Percentiles rank a stretch among this genome's conserved stretches.
Conservation (phyloP, 208 protist species). For the Leishmania arabica region DNA sequence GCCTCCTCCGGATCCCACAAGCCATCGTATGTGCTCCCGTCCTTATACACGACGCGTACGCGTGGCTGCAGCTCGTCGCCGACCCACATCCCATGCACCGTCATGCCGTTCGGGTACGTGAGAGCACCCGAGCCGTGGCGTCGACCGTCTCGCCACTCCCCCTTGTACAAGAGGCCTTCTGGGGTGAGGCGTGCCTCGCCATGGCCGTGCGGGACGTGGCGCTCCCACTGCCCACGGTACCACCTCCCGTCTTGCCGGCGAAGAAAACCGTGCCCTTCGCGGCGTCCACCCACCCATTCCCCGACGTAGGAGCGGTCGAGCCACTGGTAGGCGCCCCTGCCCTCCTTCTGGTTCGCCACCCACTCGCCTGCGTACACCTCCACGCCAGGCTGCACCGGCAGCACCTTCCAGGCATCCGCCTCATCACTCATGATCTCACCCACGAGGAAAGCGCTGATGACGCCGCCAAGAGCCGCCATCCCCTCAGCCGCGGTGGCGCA, state of each 20-base stretch:
- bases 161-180: slow-evolving; percentile 57
- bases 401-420: slow-evolving; percentile 24
- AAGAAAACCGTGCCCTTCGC: slow-evolving; percentile 78
- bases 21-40: slow-evolving; percentile 77
- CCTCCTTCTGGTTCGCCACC: slow-evolving; percentile 70
- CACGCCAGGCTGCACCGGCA: slow-evolving; percentile 37
- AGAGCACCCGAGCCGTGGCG: slow-evolving; percentile 65
- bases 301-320: slow-evolving; percentile 75
- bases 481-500: slow-evolving; percentile 23
- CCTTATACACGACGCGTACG: slow-evolving; percentile 53
- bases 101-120: slow-evolving; percentile 33
- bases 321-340: slow-evolving; percentile 85
- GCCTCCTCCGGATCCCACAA: slow-evolving; percentile 50
- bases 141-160: slow-evolving; percentile 53
- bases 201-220: slow-evolving; percentile 67
- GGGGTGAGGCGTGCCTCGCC: slow-evolving; percentile 64
- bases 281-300: slow-evolving; percentile 66
- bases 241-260: slow-evolving; percentile 56
- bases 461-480: slow-evolving; percentile 19
- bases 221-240: slow-evolving; percentile 83
- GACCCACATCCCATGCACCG: slow-evolving; percentile 49
- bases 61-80: slow-evolving; percentile 44
- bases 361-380: slow-evolving; percentile 93
- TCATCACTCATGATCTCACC: slow-evolving; percentile 17
- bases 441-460: slow-evolving; percentile 18